These are phyloP conservation scores for Lipomyces spencermartinsiae DNA, from an alignment of 805 yeast genomes.

Conservation along the genomic window DNA sequence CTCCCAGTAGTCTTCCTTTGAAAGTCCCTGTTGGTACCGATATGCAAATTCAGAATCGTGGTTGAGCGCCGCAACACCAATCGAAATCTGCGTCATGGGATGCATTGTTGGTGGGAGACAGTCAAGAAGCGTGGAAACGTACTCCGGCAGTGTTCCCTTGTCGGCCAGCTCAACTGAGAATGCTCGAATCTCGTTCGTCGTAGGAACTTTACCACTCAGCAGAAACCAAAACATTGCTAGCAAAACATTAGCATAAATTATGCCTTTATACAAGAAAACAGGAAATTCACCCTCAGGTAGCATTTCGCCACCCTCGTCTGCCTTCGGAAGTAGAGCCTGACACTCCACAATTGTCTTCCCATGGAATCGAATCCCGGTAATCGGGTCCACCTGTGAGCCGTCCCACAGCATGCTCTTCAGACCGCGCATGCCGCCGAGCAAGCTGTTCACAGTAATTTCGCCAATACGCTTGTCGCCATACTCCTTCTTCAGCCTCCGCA, in stretches of 20 bases:
- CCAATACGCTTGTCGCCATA: constrained; percentile 51
- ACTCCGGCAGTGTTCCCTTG: constrained; percentile 68
- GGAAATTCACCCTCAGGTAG: constrained; percentile 67
- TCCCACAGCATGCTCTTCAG: constrained; percentile 79
- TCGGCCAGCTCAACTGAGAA: constrained; percentile 68
- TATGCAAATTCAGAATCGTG: constrained; percentile 72
- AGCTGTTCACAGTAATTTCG: constrained; percentile 52
- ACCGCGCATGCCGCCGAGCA: constrained; percentile 82
- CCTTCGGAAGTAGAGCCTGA: constrained; percentile 68
- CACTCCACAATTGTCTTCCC: constrained; percentile 77
- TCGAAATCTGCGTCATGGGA: constrained; percentile 84
- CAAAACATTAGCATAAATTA: neutral
- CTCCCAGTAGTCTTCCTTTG: constrained; percentile 77
- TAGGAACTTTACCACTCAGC: constrained; percentile 75
- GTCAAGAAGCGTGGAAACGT: constrained; percentile 65
- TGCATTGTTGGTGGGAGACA: constrained; percentile 70
- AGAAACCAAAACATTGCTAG: constrained; percentile 71
- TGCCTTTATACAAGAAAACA: neutral
- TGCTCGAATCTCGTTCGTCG: constrained; percentile 61
- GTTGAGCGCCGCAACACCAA: constrained; percentile 76
- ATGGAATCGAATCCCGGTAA: constrained; percentile 78
- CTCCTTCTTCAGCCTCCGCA: constrained; percentile 51
- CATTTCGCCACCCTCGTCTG: constrained; percentile 60
- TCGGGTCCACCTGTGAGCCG: constrained; percentile 76
- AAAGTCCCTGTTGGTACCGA: constrained; percentile 72